These are phyloP conservation scores for Lachancea sp. DNA, from an alignment of 805 yeast species.

Conservation along the genomic window DNA sequence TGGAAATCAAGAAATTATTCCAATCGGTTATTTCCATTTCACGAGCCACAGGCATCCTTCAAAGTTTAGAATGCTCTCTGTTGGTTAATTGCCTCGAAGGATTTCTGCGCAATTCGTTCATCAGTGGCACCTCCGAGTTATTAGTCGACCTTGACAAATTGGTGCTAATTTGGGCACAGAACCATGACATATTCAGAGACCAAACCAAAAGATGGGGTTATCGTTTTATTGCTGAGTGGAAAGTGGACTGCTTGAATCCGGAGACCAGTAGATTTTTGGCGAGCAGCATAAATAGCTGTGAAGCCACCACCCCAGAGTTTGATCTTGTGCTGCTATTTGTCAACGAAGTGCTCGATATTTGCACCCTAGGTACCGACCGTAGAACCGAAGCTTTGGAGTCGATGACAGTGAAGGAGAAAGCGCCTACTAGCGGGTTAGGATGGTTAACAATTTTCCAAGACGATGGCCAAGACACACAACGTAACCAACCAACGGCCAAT, in stretches of 20 bases:
- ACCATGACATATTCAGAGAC: neutral
- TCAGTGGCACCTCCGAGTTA: constrained; percentile 8
- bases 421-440: constrained; percentile 4
- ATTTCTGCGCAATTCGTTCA: constrained; percentile 10
- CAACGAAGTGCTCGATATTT: constrained; percentile 10
- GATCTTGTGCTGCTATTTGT: constrained; percentile 10
- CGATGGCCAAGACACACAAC: constrained; percentile 1
- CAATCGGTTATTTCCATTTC: constrained; percentile 4
- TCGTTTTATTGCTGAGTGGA: constrained; percentile 1
- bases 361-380: constrained; percentile 3
- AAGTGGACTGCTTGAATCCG: neutral
- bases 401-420: constrained; percentile 1
- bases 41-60: neutral
- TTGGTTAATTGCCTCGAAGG: constrained; percentile 10
- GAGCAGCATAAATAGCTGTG: neutral
- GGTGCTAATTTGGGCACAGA: constrained; percentile 3
- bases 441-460: constrained; percentile 10
- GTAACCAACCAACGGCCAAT: neutral
- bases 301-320: constrained; percentile 6
- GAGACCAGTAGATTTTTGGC: neutral
- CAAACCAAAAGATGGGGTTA: constrained; percentile 1
- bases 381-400: neutral
- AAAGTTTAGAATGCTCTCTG: neutral
- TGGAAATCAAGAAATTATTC: constrained; percentile 9
- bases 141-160: constrained; percentile 10